Evolutionary conservation across 805 yeast species (phyloP), one percentile per base, ranked within the genome.

Genomic region (Yarrowia yakushimensis): DNA sequence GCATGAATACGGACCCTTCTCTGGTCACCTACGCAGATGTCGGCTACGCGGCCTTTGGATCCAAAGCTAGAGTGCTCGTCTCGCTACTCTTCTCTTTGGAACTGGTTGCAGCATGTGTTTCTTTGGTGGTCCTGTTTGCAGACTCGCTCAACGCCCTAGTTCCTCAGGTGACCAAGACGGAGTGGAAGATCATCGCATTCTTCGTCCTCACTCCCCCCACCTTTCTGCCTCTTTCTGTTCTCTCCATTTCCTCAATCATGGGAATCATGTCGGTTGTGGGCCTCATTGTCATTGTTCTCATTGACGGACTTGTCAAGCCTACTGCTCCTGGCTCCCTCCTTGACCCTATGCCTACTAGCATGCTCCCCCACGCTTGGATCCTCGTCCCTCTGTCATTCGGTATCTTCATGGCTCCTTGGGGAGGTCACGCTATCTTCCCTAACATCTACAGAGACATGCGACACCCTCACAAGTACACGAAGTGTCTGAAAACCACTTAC

Each of bases 11-110:
- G 0, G 94, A 90, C 74, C 85, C 82, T 15, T 85, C 94, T 0
- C 75, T 90, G 60, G 85, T 87, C 79, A 88, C 97, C 0, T 91
- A 90, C 72, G 96, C 96, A 0, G 97, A 91, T 75, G 78, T 91
- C 54, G 96, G 96, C 3, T 86, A 83, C 68, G 88, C 90, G n/a
- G 88, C 92, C 0, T 90, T 86, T 70, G 97, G 97, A 1, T 77
- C 87, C 2, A 78, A 77, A 31, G 96, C 94, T 2, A 81, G 96
- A 68, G 77, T 88, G 3, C 72, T 87, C 34, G 87, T 91, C 31
- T 88, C 96, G 1, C 67, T 85, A 13, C 70, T 90, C 13, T 90
- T 91, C 70, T 85, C 93, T 0, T 67, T 88, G 42, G 97, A 91
- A 69, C 78, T 91, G 45, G 67, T 88, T 63, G 96, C 93, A 2